Evolutionary conservation across 257 asterid genomes (phyloP).

Genomic region (Rhazya stricta): DNA sequence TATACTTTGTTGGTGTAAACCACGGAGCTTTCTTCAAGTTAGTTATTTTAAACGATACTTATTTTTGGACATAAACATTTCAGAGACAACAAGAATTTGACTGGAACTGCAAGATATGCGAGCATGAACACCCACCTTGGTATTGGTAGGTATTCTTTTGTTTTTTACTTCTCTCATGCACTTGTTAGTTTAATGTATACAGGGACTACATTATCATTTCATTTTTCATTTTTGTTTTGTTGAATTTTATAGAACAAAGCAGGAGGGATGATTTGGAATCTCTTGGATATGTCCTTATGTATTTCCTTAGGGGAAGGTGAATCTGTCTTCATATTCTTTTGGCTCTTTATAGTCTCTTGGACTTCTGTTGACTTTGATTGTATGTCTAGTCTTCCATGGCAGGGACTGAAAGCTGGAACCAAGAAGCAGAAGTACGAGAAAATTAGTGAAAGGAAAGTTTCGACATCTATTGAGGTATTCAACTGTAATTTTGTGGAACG

Average conservation of each 20-base stretch:
- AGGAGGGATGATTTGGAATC: conserved; percentile 99
- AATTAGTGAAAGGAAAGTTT: conserved; percentile 89
- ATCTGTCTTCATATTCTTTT: conserved; percentile 13
- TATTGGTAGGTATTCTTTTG: conserved; percentile 52
- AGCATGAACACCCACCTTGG: conserved; percentile 99
- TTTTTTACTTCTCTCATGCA: conserved; percentile 8
- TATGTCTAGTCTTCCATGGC: conserved; percentile 85
- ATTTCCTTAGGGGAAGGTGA: conserved; percentile 93
- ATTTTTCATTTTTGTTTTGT: conserved; percentile 15
- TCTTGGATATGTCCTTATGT: conserved; percentile 91
- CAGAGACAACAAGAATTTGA: conserved; percentile 96
- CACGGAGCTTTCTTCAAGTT: neutral
- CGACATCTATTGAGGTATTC: conserved; percentile 90
- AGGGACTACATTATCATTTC: neutral
- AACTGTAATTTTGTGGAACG: conserved; percentile 13
- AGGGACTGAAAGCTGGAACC: conserved; percentile 94
- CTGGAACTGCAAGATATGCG: conserved; percentile 98
- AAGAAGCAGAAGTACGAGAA: conserved; percentile 94
- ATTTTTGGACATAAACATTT: conserved; percentile 18
- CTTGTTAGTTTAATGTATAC: conserved; percentile 8
- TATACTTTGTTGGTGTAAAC: neutral
- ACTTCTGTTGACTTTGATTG: conserved; percentile 33
- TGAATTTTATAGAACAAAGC: conserved; percentile 64
- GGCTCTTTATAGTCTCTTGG: conserved; percentile 18
- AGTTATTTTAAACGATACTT: neutral